Conservation (phyloP, 805 yeast species). For the Maudiozyma barnettii region DNA sequence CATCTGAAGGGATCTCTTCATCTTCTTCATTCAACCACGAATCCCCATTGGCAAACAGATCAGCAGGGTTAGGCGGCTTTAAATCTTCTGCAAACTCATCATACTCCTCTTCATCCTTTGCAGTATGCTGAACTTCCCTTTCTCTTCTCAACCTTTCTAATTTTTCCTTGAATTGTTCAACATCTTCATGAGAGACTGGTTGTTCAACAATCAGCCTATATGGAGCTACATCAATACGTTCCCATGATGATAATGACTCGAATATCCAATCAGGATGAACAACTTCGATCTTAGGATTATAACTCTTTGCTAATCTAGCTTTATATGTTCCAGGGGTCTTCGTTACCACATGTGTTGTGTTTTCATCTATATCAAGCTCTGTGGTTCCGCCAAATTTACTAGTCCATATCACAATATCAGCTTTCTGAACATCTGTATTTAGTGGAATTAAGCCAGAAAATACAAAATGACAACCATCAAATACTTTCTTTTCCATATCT, state of each 20-base stretch:
- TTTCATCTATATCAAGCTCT: conserved; percentile 54
- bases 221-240: conserved; percentile 50
- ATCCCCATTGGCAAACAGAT: conserved; percentile 23
- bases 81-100: conserved; percentile 12
- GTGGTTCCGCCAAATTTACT: conserved; percentile 85
- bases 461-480: conserved; percentile 58
- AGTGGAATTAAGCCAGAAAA: conserved; percentile 87
- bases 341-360: conserved; percentile 85
- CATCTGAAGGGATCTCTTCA: conserved; percentile 18
- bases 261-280: conserved; percentile 92
- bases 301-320: conserved; percentile 66
- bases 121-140: conserved; percentile 16
- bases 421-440: conserved; percentile 60
- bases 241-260: conserved; percentile 75
- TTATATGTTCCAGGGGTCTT: conserved; percentile 73
- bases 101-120: conserved; percentile 18
- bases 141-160: conserved; percentile 32
- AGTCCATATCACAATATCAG: conserved; percentile 90
- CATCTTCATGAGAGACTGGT: conserved; percentile 37
- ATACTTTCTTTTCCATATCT: conserved; percentile 56
- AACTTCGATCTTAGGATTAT: conserved; percentile 55
- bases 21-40: conserved; percentile 29
- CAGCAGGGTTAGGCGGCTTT: conserved; percentile 6
- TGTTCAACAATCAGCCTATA: conserved; percentile 46
- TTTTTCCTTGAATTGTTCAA: conserved; percentile 25